These are phyloP conservation scores for Sporothrix brasiliensis DNA, from an alignment of 2,329 filamentous ascomycete genomes.

Conservation along the genomic window DNA sequence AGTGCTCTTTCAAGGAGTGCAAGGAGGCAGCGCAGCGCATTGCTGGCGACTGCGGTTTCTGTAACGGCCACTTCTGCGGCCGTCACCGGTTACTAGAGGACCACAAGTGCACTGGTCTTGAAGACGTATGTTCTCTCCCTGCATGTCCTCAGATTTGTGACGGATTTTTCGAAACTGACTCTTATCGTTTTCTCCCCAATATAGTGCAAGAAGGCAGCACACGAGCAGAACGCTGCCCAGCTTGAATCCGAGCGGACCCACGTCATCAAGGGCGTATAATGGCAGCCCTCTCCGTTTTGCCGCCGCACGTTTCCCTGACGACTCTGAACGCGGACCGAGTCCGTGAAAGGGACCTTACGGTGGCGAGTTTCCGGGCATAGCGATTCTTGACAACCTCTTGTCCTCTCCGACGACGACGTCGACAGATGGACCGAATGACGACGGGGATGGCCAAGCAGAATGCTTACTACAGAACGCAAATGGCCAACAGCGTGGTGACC, in stretches of 20 bases:
- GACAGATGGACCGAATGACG: background rate
- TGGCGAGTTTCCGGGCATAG: background rate
- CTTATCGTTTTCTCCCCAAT: conserved; percentile 26
- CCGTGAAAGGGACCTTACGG: background rate
- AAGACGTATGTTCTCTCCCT: conserved; percentile 67
- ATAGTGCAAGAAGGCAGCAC: conserved; percentile 95
- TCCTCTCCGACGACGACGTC: background rate
- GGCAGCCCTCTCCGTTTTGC: background rate
- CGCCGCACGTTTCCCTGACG: background rate
- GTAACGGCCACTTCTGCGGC: conserved; percentile 89
- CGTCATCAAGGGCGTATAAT: conserved; percentile 86
- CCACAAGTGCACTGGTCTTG: conserved; percentile 88
- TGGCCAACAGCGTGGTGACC: background rate
- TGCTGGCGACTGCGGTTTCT: conserved; percentile 95
- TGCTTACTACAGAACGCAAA: background rate
- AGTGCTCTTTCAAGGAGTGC: conserved; percentile 89
- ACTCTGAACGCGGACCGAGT: background rate
- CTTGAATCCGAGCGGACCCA: conserved; percentile 90
- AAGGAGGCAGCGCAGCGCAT: conserved; percentile 86
- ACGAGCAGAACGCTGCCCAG: conserved; percentile 90
- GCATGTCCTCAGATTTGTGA: background rate
- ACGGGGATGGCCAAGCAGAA: background rate
- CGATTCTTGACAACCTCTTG: background rate
- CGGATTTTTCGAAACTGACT: conserved; percentile 42
- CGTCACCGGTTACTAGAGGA: conserved; percentile 93